phyloP scores from a whole-genome alignment of 257 asterid species.

The Paulownia fortunei region DNA sequence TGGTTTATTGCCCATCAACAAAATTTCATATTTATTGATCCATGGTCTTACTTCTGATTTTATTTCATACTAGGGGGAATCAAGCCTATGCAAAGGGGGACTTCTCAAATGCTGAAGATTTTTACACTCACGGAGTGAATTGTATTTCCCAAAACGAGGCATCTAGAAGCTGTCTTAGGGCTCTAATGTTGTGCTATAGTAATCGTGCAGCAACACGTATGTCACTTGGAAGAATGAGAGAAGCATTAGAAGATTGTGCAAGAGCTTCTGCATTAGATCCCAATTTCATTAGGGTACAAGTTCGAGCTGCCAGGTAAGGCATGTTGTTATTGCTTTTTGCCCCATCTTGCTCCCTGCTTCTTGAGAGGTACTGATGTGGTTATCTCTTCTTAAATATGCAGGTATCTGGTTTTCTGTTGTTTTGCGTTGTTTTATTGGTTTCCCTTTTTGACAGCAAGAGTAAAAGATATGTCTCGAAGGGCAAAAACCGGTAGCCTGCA shows the following conservation, averaged over 20 bases:
- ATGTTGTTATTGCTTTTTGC: slow-evolving; percentile 17
- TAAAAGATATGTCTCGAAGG: slow-evolving; percentile 10
- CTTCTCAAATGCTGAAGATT: slow-evolving; percentile 86
- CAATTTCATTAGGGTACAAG: slow-evolving; percentile 76
- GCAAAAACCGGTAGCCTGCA: neutral
- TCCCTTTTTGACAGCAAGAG: slow-evolving; percentile 20
- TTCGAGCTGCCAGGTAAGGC: slow-evolving; percentile 94
- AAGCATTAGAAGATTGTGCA: slow-evolving; percentile 88
- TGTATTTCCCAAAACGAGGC: slow-evolving; percentile 69
- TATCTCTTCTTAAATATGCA: slow-evolving; percentile 29
- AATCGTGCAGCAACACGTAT: slow-evolving; percentile 97
- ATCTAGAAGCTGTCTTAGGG: slow-evolving; percentile 78
- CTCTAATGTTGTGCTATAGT: slow-evolving; percentile 90
- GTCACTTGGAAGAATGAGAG: slow-evolving; percentile 89
- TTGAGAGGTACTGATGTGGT: slow-evolving; percentile 8
- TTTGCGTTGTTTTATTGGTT: slow-evolving; percentile 16
- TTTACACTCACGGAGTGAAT: slow-evolving; percentile 77
- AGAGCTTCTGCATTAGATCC: slow-evolving; percentile 87
- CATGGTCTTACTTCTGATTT: slow-evolving; percentile 39
- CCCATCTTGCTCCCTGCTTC: slow-evolving; percentile 22
- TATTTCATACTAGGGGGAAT: slow-evolving; percentile 77
- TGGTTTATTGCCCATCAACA: slow-evolving; percentile 1
- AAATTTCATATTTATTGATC: slow-evolving; percentile 10
- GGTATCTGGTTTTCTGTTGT: slow-evolving; percentile 1
- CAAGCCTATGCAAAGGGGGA: slow-evolving; percentile 94